Evolutionary conservation across 1,284 basidiomycete species (phyloP).

Genomic region (Apiotrichum laibachii): DNA sequence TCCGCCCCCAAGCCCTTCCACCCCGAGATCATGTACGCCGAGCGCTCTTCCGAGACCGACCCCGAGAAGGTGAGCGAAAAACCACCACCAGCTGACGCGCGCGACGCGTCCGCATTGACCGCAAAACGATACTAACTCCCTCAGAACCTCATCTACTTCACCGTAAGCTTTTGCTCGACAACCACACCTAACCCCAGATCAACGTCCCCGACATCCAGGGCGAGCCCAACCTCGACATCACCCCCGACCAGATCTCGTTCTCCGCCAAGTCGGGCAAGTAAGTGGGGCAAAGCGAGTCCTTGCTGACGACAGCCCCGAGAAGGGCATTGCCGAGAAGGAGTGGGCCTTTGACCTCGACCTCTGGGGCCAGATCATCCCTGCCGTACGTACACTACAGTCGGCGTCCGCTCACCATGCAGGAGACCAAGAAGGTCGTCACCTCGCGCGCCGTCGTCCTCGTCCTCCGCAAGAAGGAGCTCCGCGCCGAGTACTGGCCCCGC

Average conservation of each 20-base stretch:
- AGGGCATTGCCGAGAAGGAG: conserved; percentile 60
- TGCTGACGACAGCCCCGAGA: conserved; percentile 51
- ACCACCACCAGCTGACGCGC: background rate
- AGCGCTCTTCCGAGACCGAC: conserved; percentile 68
- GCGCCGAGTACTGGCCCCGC: conserved; percentile 81
- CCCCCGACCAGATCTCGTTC: conserved; percentile 64
- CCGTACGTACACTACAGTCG: conserved; percentile 56
- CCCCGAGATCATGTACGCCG: conserved; percentile 88
- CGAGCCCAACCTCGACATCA: conserved; percentile 63
- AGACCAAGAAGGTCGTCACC: conserved; percentile 61
- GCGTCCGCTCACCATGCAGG: conserved; percentile 51
- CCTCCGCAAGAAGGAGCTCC: conserved; percentile 73
- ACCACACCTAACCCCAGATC: background rate
- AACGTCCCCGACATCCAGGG: conserved; percentile 77
- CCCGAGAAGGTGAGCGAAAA: conserved; percentile 64
- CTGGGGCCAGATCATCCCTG: conserved; percentile 68
- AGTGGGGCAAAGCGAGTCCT: conserved; percentile 34
- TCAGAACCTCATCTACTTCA: conserved; percentile 79
- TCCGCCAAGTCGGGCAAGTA: conserved; percentile 69
- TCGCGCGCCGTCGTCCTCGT: conserved; percentile 65
- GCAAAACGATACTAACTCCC: background rate
- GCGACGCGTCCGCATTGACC: background rate
- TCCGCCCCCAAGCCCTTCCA: conserved; percentile 53
- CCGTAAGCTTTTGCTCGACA: conserved; percentile 51
- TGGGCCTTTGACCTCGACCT: conserved; percentile 73